Conservation (phyloP, 1,284 basidiomycete genomes). For the Melampsora abietis-canadensis region DNA sequence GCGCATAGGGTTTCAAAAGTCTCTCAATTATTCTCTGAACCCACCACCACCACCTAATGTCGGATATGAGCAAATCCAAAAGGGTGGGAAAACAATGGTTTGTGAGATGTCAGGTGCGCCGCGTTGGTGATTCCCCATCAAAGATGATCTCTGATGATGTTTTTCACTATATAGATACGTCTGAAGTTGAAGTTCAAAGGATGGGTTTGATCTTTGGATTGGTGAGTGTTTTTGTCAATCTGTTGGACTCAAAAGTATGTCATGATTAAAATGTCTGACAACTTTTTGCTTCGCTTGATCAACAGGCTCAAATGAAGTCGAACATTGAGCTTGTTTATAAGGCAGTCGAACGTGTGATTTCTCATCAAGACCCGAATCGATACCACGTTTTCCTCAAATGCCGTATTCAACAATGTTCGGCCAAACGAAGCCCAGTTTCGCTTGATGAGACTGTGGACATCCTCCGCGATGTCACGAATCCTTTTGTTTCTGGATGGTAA, state of each 20-base stretch:
- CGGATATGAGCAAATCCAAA: conserved; percentile 4
- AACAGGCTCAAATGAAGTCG: conserved; percentile 20
- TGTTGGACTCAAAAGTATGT: background rate
- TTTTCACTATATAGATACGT: conserved; percentile 15
- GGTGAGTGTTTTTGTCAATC: background rate
- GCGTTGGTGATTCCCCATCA: too few species aligned
- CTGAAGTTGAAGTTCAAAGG: conserved; percentile 26
- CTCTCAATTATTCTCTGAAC: conserved; percentile 33
- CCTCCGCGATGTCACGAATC: conserved; percentile 27
- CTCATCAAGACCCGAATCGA: conserved; percentile 17
- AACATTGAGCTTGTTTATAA: conserved; percentile 20
- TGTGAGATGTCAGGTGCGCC: conserved; percentile 13
- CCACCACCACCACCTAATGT: background rate
- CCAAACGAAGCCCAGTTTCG: background rate
- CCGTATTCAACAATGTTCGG: conserved; percentile 25
- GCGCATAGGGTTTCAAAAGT: conserved; percentile 22
- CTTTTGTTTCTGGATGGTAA: conserved; percentile 36
- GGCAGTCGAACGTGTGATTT: conserved; percentile 7
- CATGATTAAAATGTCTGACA: background rate
- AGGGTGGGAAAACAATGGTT: conserved; percentile 4
- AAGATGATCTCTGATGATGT: too few species aligned
- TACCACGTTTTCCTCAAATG: conserved; percentile 12
- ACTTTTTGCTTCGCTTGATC: background rate
- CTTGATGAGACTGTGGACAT: conserved; percentile 32
- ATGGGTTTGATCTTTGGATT: conserved; percentile 6